These are phyloP conservation scores for Aspergillus homomorphus DNA, from an alignment of 495 filamentous ascomycete genomes.

Conservation along the genomic window DNA sequence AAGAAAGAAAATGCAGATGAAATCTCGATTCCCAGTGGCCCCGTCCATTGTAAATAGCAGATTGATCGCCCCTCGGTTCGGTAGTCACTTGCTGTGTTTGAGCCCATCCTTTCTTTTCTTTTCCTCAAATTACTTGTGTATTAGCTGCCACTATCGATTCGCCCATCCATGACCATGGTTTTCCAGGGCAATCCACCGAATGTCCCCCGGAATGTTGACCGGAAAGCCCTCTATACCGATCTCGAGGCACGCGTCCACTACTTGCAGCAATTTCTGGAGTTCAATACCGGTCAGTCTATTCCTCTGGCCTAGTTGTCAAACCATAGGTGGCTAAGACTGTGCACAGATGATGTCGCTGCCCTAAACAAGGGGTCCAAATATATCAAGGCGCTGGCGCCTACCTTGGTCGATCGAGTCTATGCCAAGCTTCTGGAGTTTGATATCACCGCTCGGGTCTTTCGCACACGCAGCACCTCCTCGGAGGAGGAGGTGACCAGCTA, in stretches of 20 bases:
- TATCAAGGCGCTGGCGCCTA: conserved; percentile 1
- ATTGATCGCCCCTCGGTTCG: not conserved
- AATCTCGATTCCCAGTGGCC: not conserved
- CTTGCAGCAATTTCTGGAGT: not conserved
- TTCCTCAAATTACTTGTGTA: not conserved
- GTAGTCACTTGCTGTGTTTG: not conserved
- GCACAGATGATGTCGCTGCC: conserved; percentile 1
- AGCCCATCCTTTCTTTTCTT: not conserved
- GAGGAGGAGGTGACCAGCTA: not conserved
- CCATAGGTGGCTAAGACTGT: not conserved
- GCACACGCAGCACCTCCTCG: not conserved
- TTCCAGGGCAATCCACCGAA: not conserved
- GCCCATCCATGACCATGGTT: not conserved
- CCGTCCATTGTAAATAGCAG: not conserved
- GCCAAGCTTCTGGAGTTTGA: not conserved
- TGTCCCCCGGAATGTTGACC: not conserved
- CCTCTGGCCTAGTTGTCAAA: not conserved
- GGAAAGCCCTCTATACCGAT: conserved; percentile 1
- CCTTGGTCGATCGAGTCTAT: not conserved
- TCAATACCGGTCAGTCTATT: not conserved
- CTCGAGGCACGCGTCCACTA: not conserved
- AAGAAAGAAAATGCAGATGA: not conserved
- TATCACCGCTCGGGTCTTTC: not conserved
- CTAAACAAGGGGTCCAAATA: not conserved
- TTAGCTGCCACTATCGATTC: not conserved